Base-by-base conservation (phyloP, 225 moss, liverwort and hornwort genomes). In the Pleurozium schreberi region DNA sequence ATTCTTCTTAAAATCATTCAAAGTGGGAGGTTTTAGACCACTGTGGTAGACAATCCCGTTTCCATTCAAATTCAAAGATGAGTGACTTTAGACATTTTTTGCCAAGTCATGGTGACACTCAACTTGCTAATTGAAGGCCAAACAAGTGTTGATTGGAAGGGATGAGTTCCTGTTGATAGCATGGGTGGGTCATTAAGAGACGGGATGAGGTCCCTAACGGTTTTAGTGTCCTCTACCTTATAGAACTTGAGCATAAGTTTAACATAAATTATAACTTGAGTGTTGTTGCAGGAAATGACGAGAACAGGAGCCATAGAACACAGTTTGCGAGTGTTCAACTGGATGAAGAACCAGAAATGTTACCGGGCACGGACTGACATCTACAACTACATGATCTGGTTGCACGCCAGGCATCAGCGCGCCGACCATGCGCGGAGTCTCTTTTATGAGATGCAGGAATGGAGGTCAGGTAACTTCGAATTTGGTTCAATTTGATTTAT, bases 361-460 rank as follows among this genome's bases (percentile, higher is more conserved):
- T 99, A 99, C 86, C 93, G 99, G 34, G 97, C 99, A 45, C 93
- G 95, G 57, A 96, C 93, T 47, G 99, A 99, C 87, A 96, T 99
- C 71, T 99, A 99, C 91, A 99, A 99, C 86, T 88, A 70, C 66
- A 95, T 99, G 95, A 96, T 99, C 74, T 97, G 99, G 99, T 93
- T 99, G 85, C 95, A 95, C 86, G 93, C 96, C 43, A 94, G 99
- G 85, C 96, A 99, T 86, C 96, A 99, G 84, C 96, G 96, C 21
- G 93, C 94, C 45, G 96, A 99, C 59, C 90, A 90, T 84, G 97
- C 96, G 27, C 95, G 99, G 31, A 86, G 94, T 66, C 96, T 97
- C 86, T 96, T 95, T 86, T 90, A 71, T 84, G 99, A 99, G 91
- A 99, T 99, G 99, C 96, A 97, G 88, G 99, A 96, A 92, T 99